Evolutionary conservation across 2,329 filamentous ascomycete genomes (phyloP).

Genomic region (Colletotrichum australisinense): DNA sequence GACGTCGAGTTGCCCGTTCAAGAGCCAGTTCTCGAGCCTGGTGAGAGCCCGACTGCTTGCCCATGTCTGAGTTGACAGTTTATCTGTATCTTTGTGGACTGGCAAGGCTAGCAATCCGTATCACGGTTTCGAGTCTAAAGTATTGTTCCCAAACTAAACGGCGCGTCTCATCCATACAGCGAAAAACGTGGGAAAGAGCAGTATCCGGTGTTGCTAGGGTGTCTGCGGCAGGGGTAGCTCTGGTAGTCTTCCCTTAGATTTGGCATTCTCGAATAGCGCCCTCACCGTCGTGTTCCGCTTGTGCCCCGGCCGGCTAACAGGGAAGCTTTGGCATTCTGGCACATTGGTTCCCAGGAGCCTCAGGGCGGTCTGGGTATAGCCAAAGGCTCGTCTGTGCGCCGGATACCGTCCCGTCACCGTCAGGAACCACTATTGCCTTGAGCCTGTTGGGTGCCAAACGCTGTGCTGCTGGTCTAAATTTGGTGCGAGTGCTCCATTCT

Average conservation of each 20-base stretch:
- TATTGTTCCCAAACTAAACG: not conserved
- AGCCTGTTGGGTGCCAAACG: not conserved
- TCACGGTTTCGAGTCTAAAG: not conserved
- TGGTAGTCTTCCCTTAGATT: slow-evolving; percentile 3
- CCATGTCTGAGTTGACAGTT: not conserved
- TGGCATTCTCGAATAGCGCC: not conserved
- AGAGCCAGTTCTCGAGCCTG: not conserved
- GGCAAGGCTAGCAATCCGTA: not conserved
- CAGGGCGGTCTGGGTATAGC: slow-evolving; percentile 1
- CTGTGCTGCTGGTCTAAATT: slow-evolving; percentile 8
- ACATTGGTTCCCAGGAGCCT: not conserved
- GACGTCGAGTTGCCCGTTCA: not conserved
- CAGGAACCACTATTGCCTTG: not conserved
- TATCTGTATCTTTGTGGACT: not conserved
- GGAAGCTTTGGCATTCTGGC: not conserved
- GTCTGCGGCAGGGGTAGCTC: slow-evolving; percentile 11
- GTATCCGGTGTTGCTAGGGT: slow-evolving; percentile 6
- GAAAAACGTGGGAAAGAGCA: slow-evolving; percentile 29
- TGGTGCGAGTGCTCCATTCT: not conserved
- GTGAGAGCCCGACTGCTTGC: not conserved
- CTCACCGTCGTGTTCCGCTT: not conserved
- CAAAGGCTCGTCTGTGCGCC: slow-evolving; percentile 12
- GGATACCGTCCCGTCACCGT: not conserved
- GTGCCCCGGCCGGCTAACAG: not conserved
- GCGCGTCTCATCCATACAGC: slow-evolving; percentile 11